Conservation (phyloP, 2,329 filamentous ascomycete genomes). For the Cladophialophora chaetospira region DNA sequence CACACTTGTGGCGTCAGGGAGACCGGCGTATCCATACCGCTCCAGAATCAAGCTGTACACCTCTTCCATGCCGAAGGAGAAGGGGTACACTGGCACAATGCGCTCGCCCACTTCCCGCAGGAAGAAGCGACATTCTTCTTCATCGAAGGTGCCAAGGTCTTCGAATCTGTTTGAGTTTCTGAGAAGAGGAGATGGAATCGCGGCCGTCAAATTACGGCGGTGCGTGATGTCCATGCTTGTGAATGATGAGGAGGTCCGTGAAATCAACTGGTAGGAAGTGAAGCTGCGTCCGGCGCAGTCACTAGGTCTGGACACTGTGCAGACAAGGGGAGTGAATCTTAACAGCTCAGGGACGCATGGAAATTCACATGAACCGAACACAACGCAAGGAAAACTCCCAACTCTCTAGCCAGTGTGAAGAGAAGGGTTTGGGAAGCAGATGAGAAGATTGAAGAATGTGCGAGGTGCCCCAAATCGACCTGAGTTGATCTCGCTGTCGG, state of each 20-base stretch:
- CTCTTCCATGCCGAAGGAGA: conserved; percentile 36
- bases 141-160: conserved; percentile 33
- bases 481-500: conserved; percentile 6
- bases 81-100: conserved; percentile 33
- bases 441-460: neutral
- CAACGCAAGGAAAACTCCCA: neutral
- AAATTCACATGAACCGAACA: neutral
- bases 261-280: neutral
- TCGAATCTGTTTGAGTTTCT: conserved; percentile 12
- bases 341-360: neutral
- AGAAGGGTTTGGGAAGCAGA: neutral
- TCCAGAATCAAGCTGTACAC: conserved; percentile 32
- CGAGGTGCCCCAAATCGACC: neutral
- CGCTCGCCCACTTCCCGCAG: conserved; percentile 32
- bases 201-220: conserved; percentile 13
- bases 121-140: conserved; percentile 35
- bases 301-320: conserved; percentile 1
- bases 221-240: conserved; percentile 17
- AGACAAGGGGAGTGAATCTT: neutral
- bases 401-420: neutral
- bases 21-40: conserved; percentile 30
- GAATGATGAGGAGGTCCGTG: neutral
- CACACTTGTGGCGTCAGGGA: conserved; percentile 32
- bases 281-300: neutral
- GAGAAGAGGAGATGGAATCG: conserved; percentile 1